Percentiles rank a stretch among this genome's conserved stretches.
phyloP scores from a whole-genome alignment of 768 basidiomycete genomes.

The Lentinus brumalis region DNA sequence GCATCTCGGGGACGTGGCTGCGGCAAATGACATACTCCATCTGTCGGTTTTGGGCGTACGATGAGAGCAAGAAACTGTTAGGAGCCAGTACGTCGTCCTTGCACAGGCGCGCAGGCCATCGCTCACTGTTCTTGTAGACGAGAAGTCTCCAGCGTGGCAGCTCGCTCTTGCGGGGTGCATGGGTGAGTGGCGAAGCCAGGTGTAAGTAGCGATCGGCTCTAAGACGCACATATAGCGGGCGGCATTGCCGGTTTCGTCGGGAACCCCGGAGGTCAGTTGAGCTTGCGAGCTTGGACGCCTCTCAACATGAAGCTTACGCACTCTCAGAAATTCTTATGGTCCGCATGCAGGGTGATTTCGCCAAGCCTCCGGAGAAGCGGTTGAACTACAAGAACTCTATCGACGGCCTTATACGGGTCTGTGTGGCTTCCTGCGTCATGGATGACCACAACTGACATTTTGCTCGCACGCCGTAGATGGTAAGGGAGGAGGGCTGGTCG shows the following conservation, averaged over 20 bases:
- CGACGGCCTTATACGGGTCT: conserved; percentile 82
- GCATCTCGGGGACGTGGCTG: conserved; percentile 86
- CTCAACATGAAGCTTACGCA: neutral
- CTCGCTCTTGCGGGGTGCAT: conserved; percentile 81
- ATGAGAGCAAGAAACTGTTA: conserved; percentile 83
- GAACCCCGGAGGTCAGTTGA: conserved; percentile 72
- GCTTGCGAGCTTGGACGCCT: too few species aligned
- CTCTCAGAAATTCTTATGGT: conserved; percentile 40
- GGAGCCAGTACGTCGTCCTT: conserved; percentile 53
- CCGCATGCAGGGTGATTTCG: conserved; percentile 88
- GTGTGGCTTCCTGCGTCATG: conserved; percentile 30
- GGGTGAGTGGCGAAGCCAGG: conserved; percentile 53
- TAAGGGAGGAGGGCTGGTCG: conserved; percentile 80
- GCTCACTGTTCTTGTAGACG: conserved; percentile 34
- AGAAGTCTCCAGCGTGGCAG: conserved; percentile 78
- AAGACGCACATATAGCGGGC: conserved; percentile 54
- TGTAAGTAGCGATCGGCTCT: neutral
- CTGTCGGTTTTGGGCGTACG: conserved; percentile 93
- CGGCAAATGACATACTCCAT: conserved; percentile 93
- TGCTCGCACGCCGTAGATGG: conserved; percentile 55
- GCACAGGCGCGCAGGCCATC: neutral
- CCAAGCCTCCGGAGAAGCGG: conserved; percentile 83
- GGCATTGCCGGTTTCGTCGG: conserved; percentile 86
- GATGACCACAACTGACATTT: neutral
- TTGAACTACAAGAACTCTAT: conserved; percentile 91